phyloP scores from a whole-genome alignment of 495 filamentous ascomycete species.

The Thozetella sp. region DNA sequence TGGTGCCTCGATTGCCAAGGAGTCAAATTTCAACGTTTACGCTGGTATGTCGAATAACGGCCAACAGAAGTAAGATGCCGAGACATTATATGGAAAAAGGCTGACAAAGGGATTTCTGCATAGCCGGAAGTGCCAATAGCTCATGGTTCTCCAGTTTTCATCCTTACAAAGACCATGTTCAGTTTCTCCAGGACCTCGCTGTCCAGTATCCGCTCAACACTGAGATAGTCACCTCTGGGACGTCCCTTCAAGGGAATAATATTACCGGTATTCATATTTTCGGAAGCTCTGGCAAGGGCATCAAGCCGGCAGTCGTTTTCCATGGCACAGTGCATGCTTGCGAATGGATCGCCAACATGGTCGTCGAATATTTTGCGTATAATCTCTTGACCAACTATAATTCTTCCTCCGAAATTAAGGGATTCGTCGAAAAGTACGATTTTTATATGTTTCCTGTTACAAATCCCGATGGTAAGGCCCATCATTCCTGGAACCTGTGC shows the following conservation, averaged over 20 bases:
- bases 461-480: constrained; percentile 58
- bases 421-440: constrained; percentile 59
- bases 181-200: constrained; percentile 52
- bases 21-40: constrained; percentile 20
- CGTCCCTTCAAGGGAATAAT: constrained; percentile 47
- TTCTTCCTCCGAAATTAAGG: constrained; percentile 35
- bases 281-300: constrained; percentile 51
- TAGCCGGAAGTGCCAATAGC: constrained; percentile 8
- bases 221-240: constrained; percentile 53
- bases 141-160: constrained; percentile 64
- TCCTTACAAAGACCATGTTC: constrained; percentile 55
- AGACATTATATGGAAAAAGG: too few species aligned
- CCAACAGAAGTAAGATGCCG: too few species aligned
- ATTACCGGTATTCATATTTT: constrained; percentile 64
- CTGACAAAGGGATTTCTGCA: too few species aligned
- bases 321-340: constrained; percentile 66
- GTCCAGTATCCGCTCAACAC: constrained; percentile 48
- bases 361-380: constrained; percentile 59
- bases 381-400: constrained; percentile 48
- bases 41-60: constrained; percentile 15
- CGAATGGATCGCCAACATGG: constrained; percentile 63
- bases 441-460: constrained; percentile 65
- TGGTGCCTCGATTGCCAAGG: constrained; percentile 22
- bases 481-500: background rate
- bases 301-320: constrained; percentile 58